phyloP scores from a whole-genome alignment of 1,139 yeast genomes.

The Blastobotrys serpentis region DNA sequence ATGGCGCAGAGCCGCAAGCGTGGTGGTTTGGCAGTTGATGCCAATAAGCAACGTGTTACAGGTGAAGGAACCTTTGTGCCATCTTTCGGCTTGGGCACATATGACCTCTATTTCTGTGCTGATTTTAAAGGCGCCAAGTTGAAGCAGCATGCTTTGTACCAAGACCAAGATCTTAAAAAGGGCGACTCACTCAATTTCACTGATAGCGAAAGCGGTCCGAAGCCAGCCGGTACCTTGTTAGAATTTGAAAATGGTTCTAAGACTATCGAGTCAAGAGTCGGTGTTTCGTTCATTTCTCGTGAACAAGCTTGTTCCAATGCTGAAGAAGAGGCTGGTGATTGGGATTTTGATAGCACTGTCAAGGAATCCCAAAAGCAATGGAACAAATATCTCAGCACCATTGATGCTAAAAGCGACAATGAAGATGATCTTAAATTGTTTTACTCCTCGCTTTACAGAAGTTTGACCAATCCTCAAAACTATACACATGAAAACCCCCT shows the following conservation, averaged over 20 bases:
- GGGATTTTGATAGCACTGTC: conserved; percentile 32
- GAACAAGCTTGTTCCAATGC: conserved; percentile 40
- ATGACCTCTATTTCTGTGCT: conserved; percentile 18
- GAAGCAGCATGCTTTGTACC: conserved; percentile 12
- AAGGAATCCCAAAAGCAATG: conserved; percentile 33
- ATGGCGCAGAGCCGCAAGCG: conserved; percentile 9
- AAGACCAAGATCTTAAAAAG: conserved; percentile 6
- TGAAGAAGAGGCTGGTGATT: conserved; percentile 26
- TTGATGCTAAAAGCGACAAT: conserved; percentile 18
- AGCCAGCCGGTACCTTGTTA: conserved; percentile 14
- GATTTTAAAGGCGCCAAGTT: conserved; percentile 15
- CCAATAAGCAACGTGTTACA: conserved; percentile 8
- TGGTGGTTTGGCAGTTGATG: conserved; percentile 12
- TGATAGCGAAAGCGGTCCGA: conserved; percentile 10
- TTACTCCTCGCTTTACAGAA: conserved; percentile 41
- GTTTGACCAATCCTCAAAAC: conserved; percentile 42
- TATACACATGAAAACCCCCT: conserved; percentile 43
- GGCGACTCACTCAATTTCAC: conserved; percentile 13
- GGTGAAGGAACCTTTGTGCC: conserved; percentile 16
- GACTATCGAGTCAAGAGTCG: conserved; percentile 36
- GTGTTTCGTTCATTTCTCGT: conserved; percentile 40
- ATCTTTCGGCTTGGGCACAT: conserved; percentile 17
- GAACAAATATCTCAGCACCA: conserved; percentile 29
- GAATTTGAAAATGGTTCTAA: conserved; percentile 11
- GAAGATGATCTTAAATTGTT: conserved; percentile 32